Base-by-base conservation (phyloP, 148 eudicot species). In the Simmondsia chinensis region DNA sequence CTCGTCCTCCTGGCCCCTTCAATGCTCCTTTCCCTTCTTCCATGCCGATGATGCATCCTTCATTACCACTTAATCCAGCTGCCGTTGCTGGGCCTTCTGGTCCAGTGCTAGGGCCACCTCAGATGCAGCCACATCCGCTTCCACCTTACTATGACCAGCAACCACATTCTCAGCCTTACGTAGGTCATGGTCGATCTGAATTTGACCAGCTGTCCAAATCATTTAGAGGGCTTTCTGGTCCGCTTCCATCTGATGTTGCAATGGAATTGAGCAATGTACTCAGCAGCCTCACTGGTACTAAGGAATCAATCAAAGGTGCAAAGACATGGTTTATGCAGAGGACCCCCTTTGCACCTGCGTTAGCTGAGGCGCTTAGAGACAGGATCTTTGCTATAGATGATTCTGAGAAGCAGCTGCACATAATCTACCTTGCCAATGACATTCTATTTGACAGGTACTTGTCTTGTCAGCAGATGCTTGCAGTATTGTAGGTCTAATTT, bases 321-420 rank as follows among this genome's bases (percentile, higher is more conserved):
- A 91, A 91, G 58, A 71, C 73, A 20, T 91, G 95, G 97, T 91
- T 91, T 64, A 91, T 91, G 97, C 97, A 91, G 59, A 72, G 97
- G 73, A 64, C 95, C 25, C 86, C 95, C 4, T 91, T 91, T 65
- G 78, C 76, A 42, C 83, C 88, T 6, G 83, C 71, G 39, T 64
- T 91, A 37, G 86, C 95, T 47, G 88, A 91, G 71, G 88, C 97
- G 39, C 79, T 91, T 54, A 77, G 83, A 43, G 97, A 91, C 27
- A 67, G 86, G 27, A 59, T 91, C 21, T 82, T 71, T 40, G 48
- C 74, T 25, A 27, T 79, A 19, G 95, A 85, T 58, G 95, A 91
- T 64, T 73, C 97, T 9, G 95, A 91, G 71, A 85, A 82, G 49
- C 95, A 76, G 46, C 52, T 91, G 57, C 95, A 91, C 57, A 85